Conservation (phyloP, 148 eudicot species). For the Persicaria tinctoria region DNA sequence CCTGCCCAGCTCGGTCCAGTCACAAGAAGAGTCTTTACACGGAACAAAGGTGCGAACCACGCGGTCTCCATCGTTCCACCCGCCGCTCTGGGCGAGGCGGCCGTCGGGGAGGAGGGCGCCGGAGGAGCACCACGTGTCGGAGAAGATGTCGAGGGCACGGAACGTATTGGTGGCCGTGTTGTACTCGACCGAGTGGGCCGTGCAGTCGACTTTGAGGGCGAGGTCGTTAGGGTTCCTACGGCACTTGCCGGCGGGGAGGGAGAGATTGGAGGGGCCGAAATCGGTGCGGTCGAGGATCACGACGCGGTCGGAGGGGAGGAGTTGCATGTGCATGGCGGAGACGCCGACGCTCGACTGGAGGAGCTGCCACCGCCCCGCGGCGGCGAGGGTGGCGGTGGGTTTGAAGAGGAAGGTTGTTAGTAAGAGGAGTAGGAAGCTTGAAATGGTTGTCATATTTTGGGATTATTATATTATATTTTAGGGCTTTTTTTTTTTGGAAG, state of each 20-base stretch:
- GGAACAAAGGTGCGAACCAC: constrained; percentile 43
- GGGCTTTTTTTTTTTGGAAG: background rate
- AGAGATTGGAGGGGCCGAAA: constrained; percentile 44
- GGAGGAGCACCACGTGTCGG: constrained; percentile 82
- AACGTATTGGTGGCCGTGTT: constrained; percentile 36
- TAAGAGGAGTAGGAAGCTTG: background rate
- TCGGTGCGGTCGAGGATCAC: constrained; percentile 46
- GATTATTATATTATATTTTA: background rate
- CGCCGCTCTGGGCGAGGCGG: constrained; percentile 62
- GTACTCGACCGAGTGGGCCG: constrained; percentile 76
- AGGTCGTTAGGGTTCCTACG: constrained; percentile 23
- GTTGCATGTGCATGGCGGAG: constrained; percentile 62
- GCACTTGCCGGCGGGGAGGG: constrained; percentile 28
- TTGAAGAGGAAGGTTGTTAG: constrained; percentile 4
- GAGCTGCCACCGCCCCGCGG: constrained; percentile 32
- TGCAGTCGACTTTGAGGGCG: constrained; percentile 33
- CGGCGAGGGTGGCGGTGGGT: background rate
- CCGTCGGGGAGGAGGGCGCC: constrained; percentile 50
- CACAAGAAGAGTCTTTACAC: constrained; percentile 29
- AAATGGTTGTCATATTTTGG: background rate
- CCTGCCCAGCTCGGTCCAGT: constrained; percentile 44
- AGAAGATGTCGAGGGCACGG: constrained; percentile 54
- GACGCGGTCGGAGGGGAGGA: constrained; percentile 36
- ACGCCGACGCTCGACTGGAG: constrained; percentile 32
- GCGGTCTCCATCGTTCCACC: constrained; percentile 53